phyloP scores from a whole-genome alignment of 202 grass and related monocot species.

The Saccharum hybrid region DNA sequence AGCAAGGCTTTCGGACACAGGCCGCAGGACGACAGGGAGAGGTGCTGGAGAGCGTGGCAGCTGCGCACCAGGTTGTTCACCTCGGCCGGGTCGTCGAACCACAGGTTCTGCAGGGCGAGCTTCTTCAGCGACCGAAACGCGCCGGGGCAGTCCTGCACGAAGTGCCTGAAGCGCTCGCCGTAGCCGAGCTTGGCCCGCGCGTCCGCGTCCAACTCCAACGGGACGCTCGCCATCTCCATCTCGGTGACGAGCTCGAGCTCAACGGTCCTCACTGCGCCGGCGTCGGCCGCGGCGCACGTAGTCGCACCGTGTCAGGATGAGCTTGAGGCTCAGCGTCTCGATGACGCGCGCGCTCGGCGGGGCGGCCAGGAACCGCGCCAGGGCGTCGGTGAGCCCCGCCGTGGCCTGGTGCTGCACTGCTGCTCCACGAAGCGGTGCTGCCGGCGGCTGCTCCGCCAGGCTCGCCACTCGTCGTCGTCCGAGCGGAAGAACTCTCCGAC shows the following conservation, averaged over 20 bases:
- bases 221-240: background rate
- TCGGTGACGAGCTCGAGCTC: constrained; percentile 28
- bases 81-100: background rate
- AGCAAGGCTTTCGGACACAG: background rate
- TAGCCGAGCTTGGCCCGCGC: constrained; percentile 7
- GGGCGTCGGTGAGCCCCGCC: no score
- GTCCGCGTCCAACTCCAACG: background rate
- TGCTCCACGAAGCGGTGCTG: background rate
- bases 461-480: background rate
- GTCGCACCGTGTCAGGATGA: constrained; percentile 7
- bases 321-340: constrained; percentile 7
- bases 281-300: background rate
- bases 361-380: background rate
- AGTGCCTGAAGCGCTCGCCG: constrained; percentile 6
- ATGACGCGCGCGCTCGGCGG: constrained; percentile 20
- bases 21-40: background rate
- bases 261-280: background rate
- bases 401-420: no score
- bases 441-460: no score
- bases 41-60: background rate
- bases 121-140: constrained; percentile 22
- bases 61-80: background rate
- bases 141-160: constrained; percentile 12
- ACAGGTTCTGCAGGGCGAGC: background rate
- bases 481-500: background rate